These are phyloP conservation scores for Trichoderma sp. DNA, from an alignment of 2,329 filamentous ascomycete genomes.

Conservation along the genomic window DNA sequence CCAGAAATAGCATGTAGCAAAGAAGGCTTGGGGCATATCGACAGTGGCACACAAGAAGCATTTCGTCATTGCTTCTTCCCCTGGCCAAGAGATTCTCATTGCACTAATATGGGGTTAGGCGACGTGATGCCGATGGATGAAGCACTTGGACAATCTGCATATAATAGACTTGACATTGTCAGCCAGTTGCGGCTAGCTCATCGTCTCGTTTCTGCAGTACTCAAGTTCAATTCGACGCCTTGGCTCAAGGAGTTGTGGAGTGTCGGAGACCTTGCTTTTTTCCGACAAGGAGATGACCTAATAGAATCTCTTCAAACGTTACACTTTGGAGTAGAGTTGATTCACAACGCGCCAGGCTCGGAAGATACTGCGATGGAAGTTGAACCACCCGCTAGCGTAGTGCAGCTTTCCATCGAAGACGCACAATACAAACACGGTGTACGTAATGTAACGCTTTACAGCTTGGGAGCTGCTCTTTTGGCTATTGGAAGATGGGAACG, in stretches of 20 bases:
- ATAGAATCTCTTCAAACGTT: background rate
- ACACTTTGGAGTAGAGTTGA: constrained; percentile 2
- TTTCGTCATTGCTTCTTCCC: constrained; percentile 11
- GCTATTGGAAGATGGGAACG: constrained; percentile 9
- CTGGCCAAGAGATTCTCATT: background rate
- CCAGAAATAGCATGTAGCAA: background rate
- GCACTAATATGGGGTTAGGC: background rate
- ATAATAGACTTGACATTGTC: background rate
- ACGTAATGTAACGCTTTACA: constrained; percentile 1
- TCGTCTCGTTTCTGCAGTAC: background rate
- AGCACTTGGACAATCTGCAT: background rate
- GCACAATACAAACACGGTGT: background rate
- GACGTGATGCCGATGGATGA: constrained; percentile 7
- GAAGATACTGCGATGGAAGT: background rate
- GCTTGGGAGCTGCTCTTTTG: background rate
- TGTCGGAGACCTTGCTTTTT: background rate
- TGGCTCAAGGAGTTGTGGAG: constrained; percentile 1
- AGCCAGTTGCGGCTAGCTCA: background rate
- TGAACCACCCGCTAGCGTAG: background rate
- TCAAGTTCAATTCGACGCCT: constrained; percentile 2
- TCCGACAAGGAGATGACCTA: background rate
- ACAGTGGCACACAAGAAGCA: background rate
- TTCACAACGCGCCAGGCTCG: background rate
- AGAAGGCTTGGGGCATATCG: background rate
- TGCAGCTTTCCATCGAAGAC: background rate